phyloP scores from a whole-genome alignment of 129 eudicot species.

The Erigeron canadensis region DNA sequence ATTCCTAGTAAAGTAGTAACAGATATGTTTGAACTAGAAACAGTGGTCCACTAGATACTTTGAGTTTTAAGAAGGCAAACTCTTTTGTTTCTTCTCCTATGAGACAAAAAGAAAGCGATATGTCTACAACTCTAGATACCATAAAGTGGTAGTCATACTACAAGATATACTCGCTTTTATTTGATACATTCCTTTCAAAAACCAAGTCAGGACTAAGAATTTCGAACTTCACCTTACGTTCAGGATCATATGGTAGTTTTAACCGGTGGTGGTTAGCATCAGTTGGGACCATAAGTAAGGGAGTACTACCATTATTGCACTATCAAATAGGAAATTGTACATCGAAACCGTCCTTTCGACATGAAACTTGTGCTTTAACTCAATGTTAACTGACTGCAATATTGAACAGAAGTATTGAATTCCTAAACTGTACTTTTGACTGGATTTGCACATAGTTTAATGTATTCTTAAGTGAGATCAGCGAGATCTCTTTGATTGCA shows the following conservation, averaged over 20 bases:
- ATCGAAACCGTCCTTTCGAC: conserved; percentile 11
- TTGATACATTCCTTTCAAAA: conserved; percentile 25
- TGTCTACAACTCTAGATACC: conserved; percentile 40
- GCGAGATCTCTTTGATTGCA: conserved; percentile 50
- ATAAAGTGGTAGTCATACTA: conserved; percentile 34
- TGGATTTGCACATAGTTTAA: conserved; percentile 31
- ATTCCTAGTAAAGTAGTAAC: conserved; percentile 28
- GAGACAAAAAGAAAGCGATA: conserved; percentile 31
- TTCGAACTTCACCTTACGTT: conserved; percentile 2
- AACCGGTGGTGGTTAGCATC: conserved; percentile 14
- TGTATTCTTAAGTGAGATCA: conserved; percentile 32
- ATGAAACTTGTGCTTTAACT: conserved; percentile 1
- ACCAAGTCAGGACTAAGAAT: conserved; percentile 18
- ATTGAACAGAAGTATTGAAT: conserved; percentile 21
- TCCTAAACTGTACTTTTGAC: conserved; percentile 34
- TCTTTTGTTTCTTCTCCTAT: conserved; percentile 27
- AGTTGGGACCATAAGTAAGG: conserved; percentile 1
- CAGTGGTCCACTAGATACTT: conserved; percentile 46
- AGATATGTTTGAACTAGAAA: conserved; percentile 30
- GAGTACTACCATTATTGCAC: conserved; percentile 4
- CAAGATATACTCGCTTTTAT: conserved; percentile 28
- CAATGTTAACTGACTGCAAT: conserved; percentile 21
- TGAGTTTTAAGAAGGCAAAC: conserved; percentile 45
- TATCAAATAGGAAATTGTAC: neutral
- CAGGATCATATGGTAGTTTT: neutral